Base-by-base conservation (phyloP, 2,329 filamentous ascomycete genomes). In the Ophidiomyces ophidiicola region DNA sequence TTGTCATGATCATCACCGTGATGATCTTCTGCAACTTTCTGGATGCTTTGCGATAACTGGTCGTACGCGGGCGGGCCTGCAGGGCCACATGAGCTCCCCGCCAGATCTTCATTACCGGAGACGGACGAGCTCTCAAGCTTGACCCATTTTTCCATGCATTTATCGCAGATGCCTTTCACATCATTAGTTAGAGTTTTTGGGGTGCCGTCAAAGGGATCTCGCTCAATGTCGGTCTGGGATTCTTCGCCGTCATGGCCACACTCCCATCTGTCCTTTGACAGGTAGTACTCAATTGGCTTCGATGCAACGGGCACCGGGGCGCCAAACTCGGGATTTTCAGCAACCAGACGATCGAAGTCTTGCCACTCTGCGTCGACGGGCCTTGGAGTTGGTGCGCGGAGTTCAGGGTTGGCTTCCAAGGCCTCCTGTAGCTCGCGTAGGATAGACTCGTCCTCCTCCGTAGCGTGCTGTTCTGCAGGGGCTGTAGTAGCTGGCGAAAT, bases 211-310 rank as follows among this genome's bases (percentile, higher is more conserved):
- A 23, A 21, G 5, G 23, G 18, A 20, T 48, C 44, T 6, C 38
- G 37, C 41, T 48, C 46, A 17, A 48, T 48, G 3, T 30, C 40
- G 0, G 44, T 48, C 30, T 32, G 12, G 7, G 35, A 33, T 15
- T 42, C 41, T 6, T 43, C 42, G 11, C 42, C 42, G 11, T 46
- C 46, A 35, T 48, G 46, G 18, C 43, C 41, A 12, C 46, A 48
- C 19, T 46, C 46, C 46, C 46, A 48, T 32, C 42, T 37, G 25
- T 43, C 38, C 39, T 48, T 48, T 34, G 42, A 42, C 29, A 25
- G 42, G 38, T 44, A 48, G 40, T 37, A 46, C 10, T 32, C 30
- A n/a, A 36, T 46, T 11, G 25, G 6, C 19, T 41, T 38, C 12
- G 36, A 32, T 4, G 39, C 4, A 5, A 18, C 25, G n/a, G 38